A percentile compares a stretch with the other conserved stretches of the same genome.
Conservation (phyloP, 352 stramenopile genomes). For the Globisporangium canariense region DNA sequence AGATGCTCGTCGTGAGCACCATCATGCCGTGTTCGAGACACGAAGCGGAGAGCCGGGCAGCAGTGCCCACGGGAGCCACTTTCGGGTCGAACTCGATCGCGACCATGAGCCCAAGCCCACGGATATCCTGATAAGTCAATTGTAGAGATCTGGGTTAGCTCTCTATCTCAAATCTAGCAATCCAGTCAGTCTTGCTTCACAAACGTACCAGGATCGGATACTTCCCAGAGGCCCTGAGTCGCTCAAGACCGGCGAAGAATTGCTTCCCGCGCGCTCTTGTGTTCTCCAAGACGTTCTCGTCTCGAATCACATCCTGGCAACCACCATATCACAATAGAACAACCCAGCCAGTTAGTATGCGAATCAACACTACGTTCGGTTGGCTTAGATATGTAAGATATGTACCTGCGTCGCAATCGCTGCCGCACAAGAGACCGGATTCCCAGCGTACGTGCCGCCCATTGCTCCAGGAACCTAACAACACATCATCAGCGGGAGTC, state of each 20-base stretch:
- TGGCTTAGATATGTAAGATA: neutral
- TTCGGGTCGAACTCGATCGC: conserved; percentile 88
- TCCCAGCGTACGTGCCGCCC: conserved; percentile 92
- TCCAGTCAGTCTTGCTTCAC: neutral
- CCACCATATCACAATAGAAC: neutral
- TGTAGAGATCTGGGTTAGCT: neutral
- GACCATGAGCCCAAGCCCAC: conserved; percentile 92
- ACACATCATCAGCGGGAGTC: too few relatives aligned
- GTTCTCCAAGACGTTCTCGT: conserved; percentile 90
- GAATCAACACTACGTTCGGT: neutral
- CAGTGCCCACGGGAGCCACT: conserved; percentile 45
- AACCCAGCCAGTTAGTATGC: neutral
- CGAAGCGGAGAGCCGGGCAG: conserved; percentile 63
- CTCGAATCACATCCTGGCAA: conserved; percentile 74
- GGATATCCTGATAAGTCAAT: conserved; percentile 54
- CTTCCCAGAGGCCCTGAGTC: conserved; percentile 66
- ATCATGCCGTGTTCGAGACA: conserved; percentile 89
- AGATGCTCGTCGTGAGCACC: conserved; percentile 87
- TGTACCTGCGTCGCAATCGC: conserved; percentile 70
- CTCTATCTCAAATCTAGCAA: neutral
- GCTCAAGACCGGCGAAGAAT: conserved; percentile 70
- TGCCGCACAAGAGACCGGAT: conserved; percentile 89
- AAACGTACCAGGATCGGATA: conserved; percentile 50
- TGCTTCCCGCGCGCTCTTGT: conserved; percentile 63
- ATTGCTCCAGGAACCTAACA: conserved; percentile 79